Percentiles rank a stretch among this genome's conserved stretches.
phyloP scores from a whole-genome alignment of 192 early-diverging fungal species.

The Gonapodya sp. region DNA sequence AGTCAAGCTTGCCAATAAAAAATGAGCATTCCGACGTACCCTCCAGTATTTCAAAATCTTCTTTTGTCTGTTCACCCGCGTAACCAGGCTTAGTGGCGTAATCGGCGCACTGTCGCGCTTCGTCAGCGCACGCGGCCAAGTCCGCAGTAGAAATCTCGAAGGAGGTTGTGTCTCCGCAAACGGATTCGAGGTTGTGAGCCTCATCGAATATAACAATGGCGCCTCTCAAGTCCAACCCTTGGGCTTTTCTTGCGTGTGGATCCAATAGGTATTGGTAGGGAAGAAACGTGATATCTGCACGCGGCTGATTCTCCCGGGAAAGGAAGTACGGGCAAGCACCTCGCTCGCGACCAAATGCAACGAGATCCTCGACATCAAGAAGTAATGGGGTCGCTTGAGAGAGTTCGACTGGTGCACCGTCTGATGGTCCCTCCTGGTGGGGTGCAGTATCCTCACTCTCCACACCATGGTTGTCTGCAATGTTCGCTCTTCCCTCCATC shows the following conservation, averaged over 20 bases:
- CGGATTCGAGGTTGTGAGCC: constrained; percentile 27
- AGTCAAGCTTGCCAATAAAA: background rate
- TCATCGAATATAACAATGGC: constrained; percentile 57
- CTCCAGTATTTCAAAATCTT: constrained; percentile 20
- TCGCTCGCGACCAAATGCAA: constrained; percentile 24
- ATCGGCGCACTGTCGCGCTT: constrained; percentile 19
- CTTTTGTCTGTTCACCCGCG: background rate
- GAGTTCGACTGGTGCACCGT: constrained; percentile 12
- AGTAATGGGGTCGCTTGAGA: background rate
- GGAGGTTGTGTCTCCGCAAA: constrained; percentile 31
- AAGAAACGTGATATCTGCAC: constrained; percentile 47
- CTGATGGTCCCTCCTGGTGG: background rate
- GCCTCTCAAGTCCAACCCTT: constrained; percentile 41
- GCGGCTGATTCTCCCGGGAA: constrained; percentile 22
- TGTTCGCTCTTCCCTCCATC: background rate
- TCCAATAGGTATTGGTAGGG: constrained; percentile 60
- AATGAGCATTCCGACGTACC: constrained; percentile 13
- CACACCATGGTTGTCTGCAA: background rate
- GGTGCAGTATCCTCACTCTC: background rate
- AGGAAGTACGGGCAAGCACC: constrained; percentile 54
- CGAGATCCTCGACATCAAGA: constrained; percentile 49
- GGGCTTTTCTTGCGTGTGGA: constrained; percentile 33
- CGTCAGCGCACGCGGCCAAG: constrained; percentile 17
- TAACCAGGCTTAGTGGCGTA: constrained; percentile 11
- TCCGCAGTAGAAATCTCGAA: constrained; percentile 27